phyloP scores from a whole-genome alignment of 208 protist genomes.

The Porcisia deanei region DNA sequence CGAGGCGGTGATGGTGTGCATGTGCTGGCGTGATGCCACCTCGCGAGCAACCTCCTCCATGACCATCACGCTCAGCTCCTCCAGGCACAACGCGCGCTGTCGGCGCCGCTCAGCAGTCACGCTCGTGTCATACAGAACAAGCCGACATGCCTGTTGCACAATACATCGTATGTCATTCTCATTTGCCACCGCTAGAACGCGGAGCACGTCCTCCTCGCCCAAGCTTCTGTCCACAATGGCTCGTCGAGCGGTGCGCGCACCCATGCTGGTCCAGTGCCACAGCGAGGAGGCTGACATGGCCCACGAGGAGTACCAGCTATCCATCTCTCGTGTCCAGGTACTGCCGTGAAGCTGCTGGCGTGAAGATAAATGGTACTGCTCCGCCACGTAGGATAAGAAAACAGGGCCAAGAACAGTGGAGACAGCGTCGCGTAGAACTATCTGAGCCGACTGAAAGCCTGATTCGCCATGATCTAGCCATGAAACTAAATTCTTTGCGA shows the following conservation, averaged over 20 bases:
- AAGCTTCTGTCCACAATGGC: constrained; percentile 30
- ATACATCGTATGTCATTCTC: constrained; percentile 41
- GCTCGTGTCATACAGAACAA: constrained; percentile 49
- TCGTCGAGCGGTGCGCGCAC: constrained; percentile 17
- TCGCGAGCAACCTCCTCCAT: constrained; percentile 32
- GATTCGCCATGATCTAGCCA: constrained; percentile 37
- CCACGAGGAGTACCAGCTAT: constrained; percentile 47
- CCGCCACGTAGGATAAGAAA: constrained; percentile 48
- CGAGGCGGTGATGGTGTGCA: neutral
- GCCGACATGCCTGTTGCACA: constrained; percentile 43
- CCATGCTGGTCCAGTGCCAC: constrained; percentile 30
- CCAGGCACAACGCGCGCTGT: constrained; percentile 29
- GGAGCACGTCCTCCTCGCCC: constrained; percentile 37
- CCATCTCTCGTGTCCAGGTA: constrained; percentile 40
- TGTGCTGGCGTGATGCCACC: constrained; percentile 18
- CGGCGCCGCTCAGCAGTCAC: constrained; percentile 29
- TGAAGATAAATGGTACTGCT: constrained; percentile 46
- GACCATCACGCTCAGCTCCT: constrained; percentile 30
- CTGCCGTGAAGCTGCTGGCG: constrained; percentile 43
- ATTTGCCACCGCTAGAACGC: constrained; percentile 34
- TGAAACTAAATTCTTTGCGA: constrained; percentile 43
- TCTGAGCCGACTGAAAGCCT: constrained; percentile 18
- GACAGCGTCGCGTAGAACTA: constrained; percentile 47
- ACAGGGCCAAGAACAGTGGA: constrained; percentile 41
- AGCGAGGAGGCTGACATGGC: constrained; percentile 23